A percentile compares a stretch with the other conserved stretches of the same genome.
Evolutionary conservation across 495 filamentous ascomycete species (phyloP).

Genomic region (Xylaria longipes): DNA sequence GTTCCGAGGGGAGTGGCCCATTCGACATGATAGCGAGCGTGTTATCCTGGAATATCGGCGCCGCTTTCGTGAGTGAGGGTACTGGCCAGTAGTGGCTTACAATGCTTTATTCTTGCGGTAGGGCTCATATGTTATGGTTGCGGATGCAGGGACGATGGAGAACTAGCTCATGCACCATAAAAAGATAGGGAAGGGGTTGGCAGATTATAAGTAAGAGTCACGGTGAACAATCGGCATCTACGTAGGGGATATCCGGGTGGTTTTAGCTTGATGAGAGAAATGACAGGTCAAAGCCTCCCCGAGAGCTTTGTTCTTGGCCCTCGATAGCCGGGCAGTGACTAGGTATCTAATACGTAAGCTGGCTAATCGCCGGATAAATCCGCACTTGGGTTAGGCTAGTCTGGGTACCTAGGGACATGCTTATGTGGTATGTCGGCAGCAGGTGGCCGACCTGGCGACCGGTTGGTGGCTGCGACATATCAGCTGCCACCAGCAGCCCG

Average conservation of each 20-base stretch:
- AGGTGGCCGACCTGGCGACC: neutral
- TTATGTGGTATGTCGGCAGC: neutral
- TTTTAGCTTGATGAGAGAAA: constrained; percentile 9
- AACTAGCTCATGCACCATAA: neutral
- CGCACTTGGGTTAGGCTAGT: neutral
- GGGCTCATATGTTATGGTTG: neutral
- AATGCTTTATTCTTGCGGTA: neutral
- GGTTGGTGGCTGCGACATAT: neutral
- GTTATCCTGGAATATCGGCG: neutral
- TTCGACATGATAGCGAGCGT: constrained; percentile 52
- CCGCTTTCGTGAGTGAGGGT: neutral
- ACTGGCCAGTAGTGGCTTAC: neutral
- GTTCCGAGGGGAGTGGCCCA: constrained; percentile 67
- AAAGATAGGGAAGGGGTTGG: neutral
- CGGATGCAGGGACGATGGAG: neutral
- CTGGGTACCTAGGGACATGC: neutral
- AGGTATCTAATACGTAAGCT: neutral
- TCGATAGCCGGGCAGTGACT: constrained; percentile 12
- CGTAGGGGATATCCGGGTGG: neutral
- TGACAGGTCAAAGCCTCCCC: neutral
- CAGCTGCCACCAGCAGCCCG: neutral
- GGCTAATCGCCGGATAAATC: constrained; percentile 21
- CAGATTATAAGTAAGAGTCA: neutral
- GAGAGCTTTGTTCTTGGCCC: constrained; percentile 12
- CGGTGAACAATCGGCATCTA: constrained; percentile 10